Evolutionary conservation across 371 early-diverging fungal genomes (phyloP), one percentile per base, ranked within the genome.

Genomic region (Quaeritorhiza haematococci): DNA sequence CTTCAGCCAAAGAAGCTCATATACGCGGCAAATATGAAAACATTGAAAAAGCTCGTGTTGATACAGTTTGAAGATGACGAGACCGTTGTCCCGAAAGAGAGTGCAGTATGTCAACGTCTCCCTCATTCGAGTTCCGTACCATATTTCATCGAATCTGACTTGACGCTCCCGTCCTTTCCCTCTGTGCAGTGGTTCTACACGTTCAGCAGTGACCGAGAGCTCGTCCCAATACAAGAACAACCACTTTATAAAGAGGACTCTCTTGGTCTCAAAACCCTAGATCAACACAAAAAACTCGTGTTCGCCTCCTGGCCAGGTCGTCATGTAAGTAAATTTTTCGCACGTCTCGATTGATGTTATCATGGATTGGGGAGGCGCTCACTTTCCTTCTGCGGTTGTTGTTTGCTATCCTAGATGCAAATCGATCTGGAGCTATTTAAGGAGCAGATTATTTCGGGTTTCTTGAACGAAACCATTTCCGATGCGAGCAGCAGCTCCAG

Each of bases 61-160:
- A 78, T 92, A 42, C 69, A 76, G 64, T 94, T 94, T 62, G 68
- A 66, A 35, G 69, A 89, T 7, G 96, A 96, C 59, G 62, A 70
- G 19, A 89, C 86, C 68, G 83, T 94, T 33, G 84, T 81, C 33
- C 96, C 94, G 17, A 74, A 71, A 26, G 83, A 84, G 48, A 85
- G 85, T 29, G 79, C 90, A 69, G 68, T 58, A 33, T 46, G 23
- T 41, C 28, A 35, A 46, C 30, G 48, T 48, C 27, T 27, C 33
- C 21, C 28, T 61, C n/a, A 23, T 24, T 5, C 13, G 42, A 8
- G 53, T 27, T 50, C n/a, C 58, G 23, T 23, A 59, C n/a, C 30
- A 32, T 57, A 56, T 45, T 19, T 48, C 29, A 27, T n/a, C 28
- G 28, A 26, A 28, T 6, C 44, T 55, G 43, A 4, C 19, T 7